Evolutionary conservation across 306 rosid genomes (phyloP), one percentile per base, ranked within the genome.

Genomic region (Vigna reflexopilosa): DNA sequence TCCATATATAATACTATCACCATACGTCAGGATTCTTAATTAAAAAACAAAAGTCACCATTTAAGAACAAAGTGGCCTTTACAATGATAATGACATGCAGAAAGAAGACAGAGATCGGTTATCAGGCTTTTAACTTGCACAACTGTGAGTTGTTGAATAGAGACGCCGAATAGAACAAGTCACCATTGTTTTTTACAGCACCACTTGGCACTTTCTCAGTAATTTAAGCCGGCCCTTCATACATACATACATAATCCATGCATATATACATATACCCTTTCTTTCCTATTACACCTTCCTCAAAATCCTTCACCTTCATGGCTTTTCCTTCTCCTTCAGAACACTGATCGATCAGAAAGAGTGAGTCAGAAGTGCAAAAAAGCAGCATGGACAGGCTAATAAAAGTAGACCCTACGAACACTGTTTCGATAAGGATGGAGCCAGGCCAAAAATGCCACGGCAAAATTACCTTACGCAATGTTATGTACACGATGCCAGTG

Each of bases 401-500:
- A 73, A 85, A 86, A 77, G 52, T 93, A 77, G 98, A 93, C 42
- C 94, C 98, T 48, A 89, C 97, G 56, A 91, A 78, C 85, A 17
- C 80, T 0, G 87, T 88, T 8, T 55, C 86, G 0, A 84, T 93
- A 40, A 83, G 89, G 1, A 77, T 93, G 4, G 98, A 93, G 69
- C 70, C 79, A 0, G 80, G 80, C 0, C 84, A 85, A 17, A 91
- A 83, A 78, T 91, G 97, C 7, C 69, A 70, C 14, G 98, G 97
- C 63, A 66, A 79, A 2, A 78, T 91, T 1, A 88, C 90, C 10
- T 19, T 93, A 9, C 86, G 91, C 70, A 93, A 93, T 15, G 98
- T 93, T 3, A 93, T 93, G 98, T 78, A 93, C 88, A 93, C 98
- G 38, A 91, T 93, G 98, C 97, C 98, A 0, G 95, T 93, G n/a